These are phyloP conservation scores for Aspergillus sp. DNA, from an alignment of 2,329 filamentous ascomycete genomes.

Conservation along the genomic window DNA sequence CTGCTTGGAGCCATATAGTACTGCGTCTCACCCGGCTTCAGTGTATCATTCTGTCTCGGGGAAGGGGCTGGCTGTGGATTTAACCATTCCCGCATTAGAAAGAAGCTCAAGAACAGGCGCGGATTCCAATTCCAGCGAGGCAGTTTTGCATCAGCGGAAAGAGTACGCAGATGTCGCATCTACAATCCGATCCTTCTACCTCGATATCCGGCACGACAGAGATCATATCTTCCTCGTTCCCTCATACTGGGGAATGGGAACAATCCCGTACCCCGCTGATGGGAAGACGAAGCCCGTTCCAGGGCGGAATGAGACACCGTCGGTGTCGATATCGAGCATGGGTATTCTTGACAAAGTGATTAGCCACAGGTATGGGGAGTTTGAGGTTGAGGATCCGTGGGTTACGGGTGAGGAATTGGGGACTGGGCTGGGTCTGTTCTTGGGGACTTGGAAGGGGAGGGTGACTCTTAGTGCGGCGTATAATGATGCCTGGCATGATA, in stretches of 20 bases:
- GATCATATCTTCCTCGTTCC: conserved; percentile 21
- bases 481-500: conserved; percentile 46
- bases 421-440: conserved; percentile 37
- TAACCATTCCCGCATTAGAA: conserved; percentile 8
- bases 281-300: conserved; percentile 13
- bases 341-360: conserved; percentile 38
- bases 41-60: conserved; percentile 27
- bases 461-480: conserved; percentile 42
- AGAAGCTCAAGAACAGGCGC: neutral
- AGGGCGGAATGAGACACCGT: conserved; percentile 18
- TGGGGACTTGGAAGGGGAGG: conserved; percentile 39
- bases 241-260: conserved; percentile 20
- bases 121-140: neutral
- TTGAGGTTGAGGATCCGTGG: conserved; percentile 41
- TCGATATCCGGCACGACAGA: conserved; percentile 16
- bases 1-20: conserved; percentile 19
- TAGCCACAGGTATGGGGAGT: conserved; percentile 17
- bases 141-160: neutral
- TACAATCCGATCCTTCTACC: conserved; percentile 18
- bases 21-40: conserved; percentile 14
- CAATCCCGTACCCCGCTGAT: conserved; percentile 11
- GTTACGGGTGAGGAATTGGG: conserved; percentile 48
- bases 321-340: conserved; percentile 25
- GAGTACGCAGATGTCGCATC: too few relatives aligned
- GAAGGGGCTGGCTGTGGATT: conserved; percentile 16